Percentiles rank a stretch among this genome's conserved stretches.
Evolutionary conservation across 1,284 basidiomycete genomes (phyloP).

Genomic region (Fomitopsis palustris): DNA sequence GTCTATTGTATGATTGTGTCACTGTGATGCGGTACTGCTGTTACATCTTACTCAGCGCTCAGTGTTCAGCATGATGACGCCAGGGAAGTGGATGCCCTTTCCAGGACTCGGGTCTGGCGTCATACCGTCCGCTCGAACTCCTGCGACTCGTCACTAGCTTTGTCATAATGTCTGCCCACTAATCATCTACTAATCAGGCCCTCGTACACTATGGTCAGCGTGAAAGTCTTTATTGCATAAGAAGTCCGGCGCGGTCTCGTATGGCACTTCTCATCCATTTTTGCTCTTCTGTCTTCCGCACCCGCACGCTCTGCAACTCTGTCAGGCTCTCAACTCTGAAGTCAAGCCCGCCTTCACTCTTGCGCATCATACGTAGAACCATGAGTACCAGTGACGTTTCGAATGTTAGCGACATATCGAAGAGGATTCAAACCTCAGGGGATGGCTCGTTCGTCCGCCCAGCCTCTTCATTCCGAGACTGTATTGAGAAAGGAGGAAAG

Average conservation of each 20-base stretch:
- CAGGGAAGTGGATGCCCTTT: neutral
- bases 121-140: neutral
- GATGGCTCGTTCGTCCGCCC: conserved; percentile 86
- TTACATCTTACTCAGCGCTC: neutral
- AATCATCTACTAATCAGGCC: neutral
- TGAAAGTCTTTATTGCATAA: too few relatives aligned
- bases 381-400: conserved; percentile 17
- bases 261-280: too few relatives aligned
- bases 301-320: neutral
- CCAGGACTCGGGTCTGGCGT: neutral
- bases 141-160: neutral
- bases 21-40: too few relatives aligned
- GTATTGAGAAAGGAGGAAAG: conserved; percentile 68
- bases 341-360: too few relatives aligned
- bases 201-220: neutral
- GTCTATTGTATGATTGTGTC: too few relatives aligned
- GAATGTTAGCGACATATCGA: conserved; percentile 50
- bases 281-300: neutral
- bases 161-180: neutral
- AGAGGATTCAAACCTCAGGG: conserved; percentile 35
- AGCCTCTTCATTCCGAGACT: conserved; percentile 70
- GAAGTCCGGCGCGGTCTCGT: too few relatives aligned
- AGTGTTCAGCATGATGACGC: neutral
- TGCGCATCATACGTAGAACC: neutral
- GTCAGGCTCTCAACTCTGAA: neutral